Conservation (phyloP, 164 flowering plant genomes). For the Sextonia rubra region DNA sequence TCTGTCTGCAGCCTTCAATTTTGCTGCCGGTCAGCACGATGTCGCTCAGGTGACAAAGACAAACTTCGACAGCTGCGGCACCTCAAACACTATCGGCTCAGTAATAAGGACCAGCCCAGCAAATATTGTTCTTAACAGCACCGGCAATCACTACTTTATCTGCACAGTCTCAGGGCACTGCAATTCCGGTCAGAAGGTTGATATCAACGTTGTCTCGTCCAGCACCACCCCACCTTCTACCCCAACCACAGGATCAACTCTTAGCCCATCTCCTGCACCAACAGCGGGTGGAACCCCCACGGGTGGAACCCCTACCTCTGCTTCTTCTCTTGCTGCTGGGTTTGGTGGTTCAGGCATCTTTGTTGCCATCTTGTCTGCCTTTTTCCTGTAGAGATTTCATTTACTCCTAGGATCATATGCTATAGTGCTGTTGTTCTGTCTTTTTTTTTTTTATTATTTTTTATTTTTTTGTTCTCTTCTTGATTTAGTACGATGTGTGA, state of each 20-base stretch:
- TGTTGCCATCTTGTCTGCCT: conserved; percentile 23
- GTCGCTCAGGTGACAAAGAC: conserved; percentile 28
- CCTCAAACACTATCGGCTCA: conserved; percentile 7
- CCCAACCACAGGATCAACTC: background rate
- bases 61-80: conserved; percentile 23
- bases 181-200: conserved; percentile 15
- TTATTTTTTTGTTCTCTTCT: background rate
- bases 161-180: conserved; percentile 29
- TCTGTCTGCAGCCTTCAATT: conserved; percentile 28
- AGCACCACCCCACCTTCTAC: background rate
- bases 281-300: background rate
- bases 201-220: conserved; percentile 10
- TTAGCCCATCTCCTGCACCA: conserved; percentile 2
- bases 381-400: conserved; percentile 17
- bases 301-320: conserved; percentile 19
- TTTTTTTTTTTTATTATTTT: no score
- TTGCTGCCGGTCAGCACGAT: conserved; percentile 17
- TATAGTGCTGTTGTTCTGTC: background rate
- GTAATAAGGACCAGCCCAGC: conserved; percentile 14
- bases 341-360: conserved; percentile 11
- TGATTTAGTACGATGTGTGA: background rate
- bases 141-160: conserved; percentile 27
- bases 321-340: conserved; percentile 17
- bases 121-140: conserved; percentile 12
- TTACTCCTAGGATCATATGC: background rate